phyloP scores from a whole-genome alignment of 257 asterid genomes.

The Avicennia marina region DNA sequence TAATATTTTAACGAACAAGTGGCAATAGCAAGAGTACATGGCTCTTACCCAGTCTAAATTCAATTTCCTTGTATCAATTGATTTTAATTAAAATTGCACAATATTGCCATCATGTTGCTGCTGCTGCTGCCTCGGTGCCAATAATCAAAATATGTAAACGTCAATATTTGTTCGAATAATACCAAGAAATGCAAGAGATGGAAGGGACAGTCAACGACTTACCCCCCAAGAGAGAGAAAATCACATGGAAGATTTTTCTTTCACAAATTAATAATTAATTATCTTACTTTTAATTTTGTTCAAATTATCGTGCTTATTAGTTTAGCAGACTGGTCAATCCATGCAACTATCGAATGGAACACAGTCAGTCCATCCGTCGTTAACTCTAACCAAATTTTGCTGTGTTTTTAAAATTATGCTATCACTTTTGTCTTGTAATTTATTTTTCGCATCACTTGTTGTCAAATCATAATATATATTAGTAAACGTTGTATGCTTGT shows the following conservation, averaged over 20 bases:
- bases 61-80: neutral
- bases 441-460: too few relatives aligned
- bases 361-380: too few relatives aligned
- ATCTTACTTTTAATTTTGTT: neutral
- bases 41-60: too few relatives aligned
- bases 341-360: conserved; percentile 16
- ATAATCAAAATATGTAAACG: too few relatives aligned
- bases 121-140: neutral
- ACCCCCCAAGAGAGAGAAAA: too few relatives aligned
- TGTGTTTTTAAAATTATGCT: too few relatives aligned
- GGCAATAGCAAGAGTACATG: too few relatives aligned
- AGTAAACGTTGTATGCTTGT: too few relatives aligned
- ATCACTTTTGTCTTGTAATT: too few relatives aligned
- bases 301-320: conserved; percentile 7
- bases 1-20: too few relatives aligned
- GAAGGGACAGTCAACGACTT: conserved; percentile 21
- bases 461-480: too few relatives aligned
- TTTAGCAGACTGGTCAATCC: conserved; percentile 23
- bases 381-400: neutral
- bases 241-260: neutral
- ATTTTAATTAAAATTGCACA: neutral
- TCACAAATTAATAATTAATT: neutral
- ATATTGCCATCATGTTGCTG: conserved; percentile 1
- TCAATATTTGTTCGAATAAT: neutral
- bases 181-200: neutral